Base-by-base conservation (phyloP, 176 grass and related monocot species). In the Aegilops bicornis region DNA sequence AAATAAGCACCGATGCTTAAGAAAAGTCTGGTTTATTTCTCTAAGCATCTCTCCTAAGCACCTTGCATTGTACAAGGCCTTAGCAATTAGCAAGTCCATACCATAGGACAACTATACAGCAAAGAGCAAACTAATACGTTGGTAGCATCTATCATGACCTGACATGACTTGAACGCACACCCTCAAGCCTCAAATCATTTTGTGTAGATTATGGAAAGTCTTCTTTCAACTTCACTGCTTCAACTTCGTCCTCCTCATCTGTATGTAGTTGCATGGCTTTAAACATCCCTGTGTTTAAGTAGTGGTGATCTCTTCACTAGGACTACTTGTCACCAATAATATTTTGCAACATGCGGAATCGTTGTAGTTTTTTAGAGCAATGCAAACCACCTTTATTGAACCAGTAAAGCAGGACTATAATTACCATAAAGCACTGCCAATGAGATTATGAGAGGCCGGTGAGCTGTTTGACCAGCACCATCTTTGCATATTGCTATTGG, bases 401-500 rank as follows among this genome's bases (percentile, higher is more conserved):
- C 37, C 43, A 56, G 17, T 54, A 64, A 72, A 79, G 7, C 16
- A 40, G 9, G 37, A 72, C 24, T 64, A 64, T 16, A 72, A 39
- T 83, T 8, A 88, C 29, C 50, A 79, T 23, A 37, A 75, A 45
- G 36, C 37, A 40, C 37, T 40, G 37, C 37, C 37, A 45, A 73
- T 22, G 19, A 58, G 54, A 58, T 58, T 20, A 58, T 20, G 20
- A 76, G 39, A 73, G 69, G 22, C 63, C 23, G 5, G 5, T 78
- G 35, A 81, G 10, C 29, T 74, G 42, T 80, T 84, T 73, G 10
- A 43, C 17, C 23, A 65, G 7, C 22, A 27, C 3, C 24, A 82
- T 68, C 15, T 59, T 3, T 68, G 81, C 81, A 88, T 88, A 58
- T 83, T 59, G 66, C 48, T 83, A 37, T 48, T 89, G 36, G 42